phyloP scores from a whole-genome alignment of 345 rosid species.

The Brassica nigra region DNA sequence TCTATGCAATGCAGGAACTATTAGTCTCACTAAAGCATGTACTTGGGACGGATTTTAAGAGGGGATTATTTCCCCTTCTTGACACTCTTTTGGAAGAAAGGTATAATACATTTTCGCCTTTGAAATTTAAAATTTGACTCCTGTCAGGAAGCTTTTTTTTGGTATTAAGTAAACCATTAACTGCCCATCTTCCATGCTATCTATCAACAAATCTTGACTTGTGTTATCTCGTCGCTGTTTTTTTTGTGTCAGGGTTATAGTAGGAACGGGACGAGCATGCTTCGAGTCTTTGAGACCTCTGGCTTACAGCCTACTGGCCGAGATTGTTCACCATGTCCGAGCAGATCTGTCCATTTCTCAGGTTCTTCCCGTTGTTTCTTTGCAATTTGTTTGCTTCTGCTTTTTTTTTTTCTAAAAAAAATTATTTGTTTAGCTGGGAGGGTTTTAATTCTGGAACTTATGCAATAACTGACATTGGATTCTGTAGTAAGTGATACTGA shows the following conservation, averaged over 20 bases:
- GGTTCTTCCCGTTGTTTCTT: constrained; percentile 46
- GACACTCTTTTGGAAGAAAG: constrained; percentile 94
- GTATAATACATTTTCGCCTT: constrained; percentile 42
- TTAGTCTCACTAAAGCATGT: constrained; percentile 95
- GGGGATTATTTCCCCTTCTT: constrained; percentile 94
- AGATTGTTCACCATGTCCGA: constrained; percentile 98
- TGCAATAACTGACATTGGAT: not conserved
- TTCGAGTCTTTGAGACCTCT: constrained; percentile 93
- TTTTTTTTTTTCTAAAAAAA: not conserved
- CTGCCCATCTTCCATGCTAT: constrained; percentile 8
- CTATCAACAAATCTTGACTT: not conserved
- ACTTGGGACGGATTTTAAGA: constrained; percentile 94
- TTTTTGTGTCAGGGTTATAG: constrained; percentile 68
- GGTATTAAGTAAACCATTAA: constrained; percentile 3
- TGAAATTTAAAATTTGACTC: constrained; percentile 14
- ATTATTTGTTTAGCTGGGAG: not conserved
- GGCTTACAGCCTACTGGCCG: constrained; percentile 97
- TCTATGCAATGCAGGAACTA: constrained; percentile 69
- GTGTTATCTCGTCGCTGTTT: not conserved
- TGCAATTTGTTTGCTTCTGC: constrained; percentile 14
- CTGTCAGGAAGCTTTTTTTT: constrained; percentile 16
- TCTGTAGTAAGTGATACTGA: constrained; percentile 14
- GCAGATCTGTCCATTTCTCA: constrained; percentile 80
- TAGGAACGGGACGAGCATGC: constrained; percentile 97
- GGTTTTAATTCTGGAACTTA: not conserved